A percentile compares a stretch with the other conserved stretches of the same genome.
These are phyloP conservation scores for Termitomyces eurrhizus DNA, from an alignment of 768 basidiomycete genomes.

Conservation along the genomic window DNA sequence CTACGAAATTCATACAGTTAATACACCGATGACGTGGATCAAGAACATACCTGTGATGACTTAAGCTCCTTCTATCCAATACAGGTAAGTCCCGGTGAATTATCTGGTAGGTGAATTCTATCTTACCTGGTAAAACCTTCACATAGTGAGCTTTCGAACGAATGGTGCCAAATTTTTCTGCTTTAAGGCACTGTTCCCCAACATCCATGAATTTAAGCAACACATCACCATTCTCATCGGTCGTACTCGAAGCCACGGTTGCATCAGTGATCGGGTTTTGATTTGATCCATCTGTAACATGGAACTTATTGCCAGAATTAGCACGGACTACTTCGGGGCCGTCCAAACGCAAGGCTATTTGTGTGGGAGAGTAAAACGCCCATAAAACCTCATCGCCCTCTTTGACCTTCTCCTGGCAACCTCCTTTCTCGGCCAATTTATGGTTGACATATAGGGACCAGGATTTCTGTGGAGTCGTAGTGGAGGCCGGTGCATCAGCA, in stretches of 20 bases:
- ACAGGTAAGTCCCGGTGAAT: too few species aligned
- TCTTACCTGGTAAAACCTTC: not conserved
- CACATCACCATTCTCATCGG: not conserved
- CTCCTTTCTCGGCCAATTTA: conserved; percentile 6
- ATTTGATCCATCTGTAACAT: not conserved
- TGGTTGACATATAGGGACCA: conserved; percentile 11
- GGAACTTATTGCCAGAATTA: not conserved
- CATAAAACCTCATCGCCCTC: conserved; percentile 11
- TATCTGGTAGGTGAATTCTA: not conserved
- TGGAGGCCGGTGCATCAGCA: conserved; percentile 25
- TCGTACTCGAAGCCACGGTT: not conserved
- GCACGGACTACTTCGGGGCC: not conserved
- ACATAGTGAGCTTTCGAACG: not conserved
- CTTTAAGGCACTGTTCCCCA: not conserved
- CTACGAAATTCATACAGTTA: too few species aligned
- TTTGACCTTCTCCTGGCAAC: conserved; percentile 13
- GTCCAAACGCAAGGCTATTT: not conserved
- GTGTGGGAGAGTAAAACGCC: not conserved
- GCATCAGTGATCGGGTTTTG: not conserved
- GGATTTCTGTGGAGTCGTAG: conserved; percentile 13
- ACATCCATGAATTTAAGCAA: not conserved
- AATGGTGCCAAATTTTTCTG: not conserved
- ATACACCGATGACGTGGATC: too few species aligned
- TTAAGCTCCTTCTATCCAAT: too few species aligned
- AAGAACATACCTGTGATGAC: too few species aligned